Percentiles rank a stretch among this genome's conserved stretches.
These are phyloP conservation scores for Irpex lacteus DNA, from an alignment of 1,284 basidiomycete genomes.

Conservation along the genomic window DNA sequence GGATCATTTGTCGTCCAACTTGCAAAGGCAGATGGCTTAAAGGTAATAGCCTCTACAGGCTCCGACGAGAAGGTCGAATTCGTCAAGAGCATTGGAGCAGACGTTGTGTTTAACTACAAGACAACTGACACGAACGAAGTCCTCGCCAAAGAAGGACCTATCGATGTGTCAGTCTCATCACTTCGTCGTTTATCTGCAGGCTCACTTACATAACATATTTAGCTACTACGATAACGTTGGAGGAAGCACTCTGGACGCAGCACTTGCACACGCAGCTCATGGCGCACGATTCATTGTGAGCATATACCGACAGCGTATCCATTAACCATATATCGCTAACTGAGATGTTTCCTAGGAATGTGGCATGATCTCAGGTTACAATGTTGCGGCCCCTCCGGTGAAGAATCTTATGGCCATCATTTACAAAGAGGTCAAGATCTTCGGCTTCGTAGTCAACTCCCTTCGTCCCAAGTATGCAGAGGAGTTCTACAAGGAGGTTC, in stretches of 20 bases:
- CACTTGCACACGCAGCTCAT: conserved; percentile 46
- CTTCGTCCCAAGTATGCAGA: conserved; percentile 35
- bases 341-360: conserved; percentile 15
- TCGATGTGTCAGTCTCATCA: conserved; percentile 35
- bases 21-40: conserved; percentile 22
- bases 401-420: conserved; percentile 39
- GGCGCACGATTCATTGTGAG: conserved; percentile 52
- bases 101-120: conserved; percentile 79
- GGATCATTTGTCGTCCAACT: conserved; percentile 13
- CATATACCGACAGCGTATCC: not conserved
- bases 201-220: not conserved
- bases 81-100: conserved; percentile 62
- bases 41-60: conserved; percentile 73
- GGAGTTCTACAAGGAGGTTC: conserved; percentile 51
- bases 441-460: conserved; percentile 58
- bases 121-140: conserved; percentile 45
- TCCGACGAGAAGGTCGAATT: conserved; percentile 62
- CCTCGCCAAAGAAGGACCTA: conserved; percentile 55
- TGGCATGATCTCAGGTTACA: conserved; percentile 32
- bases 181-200: not conserved
- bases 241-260: conserved; percentile 61
- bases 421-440: conserved; percentile 48
- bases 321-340: not conserved
- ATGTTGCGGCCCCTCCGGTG: conserved; percentile 22
- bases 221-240: conserved; percentile 57